Base-by-base conservation (phyloP, 805 yeast genomes). In the Saturnispora gosingensis region DNA sequence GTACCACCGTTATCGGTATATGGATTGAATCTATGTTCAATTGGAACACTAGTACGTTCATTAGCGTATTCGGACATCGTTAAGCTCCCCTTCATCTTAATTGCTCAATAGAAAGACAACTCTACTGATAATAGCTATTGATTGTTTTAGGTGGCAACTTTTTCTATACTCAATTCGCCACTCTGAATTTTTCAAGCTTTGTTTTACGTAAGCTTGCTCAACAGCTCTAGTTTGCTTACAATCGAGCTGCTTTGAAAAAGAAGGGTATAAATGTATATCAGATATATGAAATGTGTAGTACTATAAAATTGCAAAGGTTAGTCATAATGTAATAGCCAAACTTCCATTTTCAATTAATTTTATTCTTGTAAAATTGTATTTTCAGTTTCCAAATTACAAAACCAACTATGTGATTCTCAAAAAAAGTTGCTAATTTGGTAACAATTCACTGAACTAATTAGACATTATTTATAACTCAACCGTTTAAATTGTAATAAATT, bases 1-100 rank as follows among this genome's bases (percentile, higher is more conserved):
- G 98, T 91, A 63, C 99, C 99, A 61, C 99, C 99, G 62, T 90
- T 88, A 69, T 90, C 96, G 30, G 91, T 73, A 72, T 89, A 89
- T 38, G 97, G 97, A 65, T 89, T 88, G 72, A 89, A 89, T 67
- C 85, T 77, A 68, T 90, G 96, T 67, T 89, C 96, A 65, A 89
- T 88, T 54, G 97, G 97, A 34, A 68, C 70, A 10, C 64, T 63
- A 8, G 67, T 72, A 32, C 67, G 67, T 58, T 79, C 85, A 22
- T 77, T 71, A 3, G 83, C 76, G 63, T 83, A 82, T 59, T 84
- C 89, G 9, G 88, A 49, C 51, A 49, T 49, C 18, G 22, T 28
- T 27, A 48, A 16, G 18, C 35, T 25, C 42, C 42, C 42, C 24
- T 38, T 18, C 42, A 38, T 38, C 22, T 38, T 38, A 18, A 8